These are phyloP conservation scores for Maudiozyma saulgeensis DNA, from an alignment of 805 yeast species.

Conservation along the genomic window DNA sequence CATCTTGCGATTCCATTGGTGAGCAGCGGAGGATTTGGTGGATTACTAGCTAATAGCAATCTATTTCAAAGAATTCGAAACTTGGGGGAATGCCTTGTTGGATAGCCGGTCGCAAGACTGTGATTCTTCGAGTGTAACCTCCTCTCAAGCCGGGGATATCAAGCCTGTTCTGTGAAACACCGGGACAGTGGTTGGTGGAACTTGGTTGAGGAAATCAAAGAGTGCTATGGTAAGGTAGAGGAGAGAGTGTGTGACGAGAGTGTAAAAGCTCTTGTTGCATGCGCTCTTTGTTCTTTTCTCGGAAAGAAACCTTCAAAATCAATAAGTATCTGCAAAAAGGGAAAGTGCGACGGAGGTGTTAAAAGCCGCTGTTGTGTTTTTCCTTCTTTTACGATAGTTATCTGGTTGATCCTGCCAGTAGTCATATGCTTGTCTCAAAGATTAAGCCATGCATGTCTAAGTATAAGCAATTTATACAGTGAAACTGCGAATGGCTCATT, in stretches of 20 bases:
- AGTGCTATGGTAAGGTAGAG: slow-evolving; percentile 23
- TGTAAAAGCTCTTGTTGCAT: slow-evolving; percentile 11
- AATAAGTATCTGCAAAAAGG: slow-evolving; percentile 12
- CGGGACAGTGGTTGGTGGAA: slow-evolving; percentile 25
- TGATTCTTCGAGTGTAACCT: slow-evolving; percentile 26
- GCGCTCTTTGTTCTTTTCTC: slow-evolving; percentile 2
- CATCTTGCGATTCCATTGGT: slow-evolving; percentile 27
- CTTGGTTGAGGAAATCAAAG: slow-evolving; percentile 24
- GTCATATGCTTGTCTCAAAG: slow-evolving; percentile 46
- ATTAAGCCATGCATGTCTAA: slow-evolving; percentile 42
- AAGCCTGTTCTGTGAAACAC: slow-evolving; percentile 22
- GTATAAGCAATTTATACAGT: slow-evolving; percentile 40
- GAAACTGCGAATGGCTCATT: slow-evolving; percentile 44
- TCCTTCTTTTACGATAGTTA: slow-evolving; percentile 22
- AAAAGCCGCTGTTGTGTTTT: slow-evolving; percentile 1
- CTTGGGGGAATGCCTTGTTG: slow-evolving; percentile 24
- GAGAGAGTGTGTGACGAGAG: slow-evolving; percentile 7
- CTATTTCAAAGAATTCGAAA: slow-evolving; percentile 20
- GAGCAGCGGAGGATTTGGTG: slow-evolving; percentile 30
- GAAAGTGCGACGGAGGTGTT: background rate
- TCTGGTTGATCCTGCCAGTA: slow-evolving; percentile 45
- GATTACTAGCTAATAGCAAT: slow-evolving; percentile 27
- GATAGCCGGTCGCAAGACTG: slow-evolving; percentile 20
- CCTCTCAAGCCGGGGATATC: slow-evolving; percentile 26
- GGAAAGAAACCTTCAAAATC: slow-evolving; percentile 1